Conservation (phyloP, 2,329 filamentous ascomycete species). For the Fusarium sp. region DNA sequence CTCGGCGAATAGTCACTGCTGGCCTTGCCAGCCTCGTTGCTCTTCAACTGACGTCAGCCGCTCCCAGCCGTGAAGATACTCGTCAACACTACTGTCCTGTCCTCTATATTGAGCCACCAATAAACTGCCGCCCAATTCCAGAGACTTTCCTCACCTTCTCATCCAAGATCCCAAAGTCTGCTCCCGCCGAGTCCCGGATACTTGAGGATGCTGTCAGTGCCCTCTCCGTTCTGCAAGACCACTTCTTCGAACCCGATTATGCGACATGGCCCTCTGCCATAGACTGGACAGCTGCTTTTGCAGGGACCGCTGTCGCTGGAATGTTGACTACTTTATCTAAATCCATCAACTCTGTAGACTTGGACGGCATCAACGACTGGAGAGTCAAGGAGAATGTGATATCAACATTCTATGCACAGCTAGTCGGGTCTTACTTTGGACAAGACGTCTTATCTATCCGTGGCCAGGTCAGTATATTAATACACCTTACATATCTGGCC, state of each 20-base stretch:
- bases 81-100: conserved; percentile 37
- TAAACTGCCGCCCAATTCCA: conserved; percentile 31
- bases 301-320: conserved; percentile 81
- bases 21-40: conserved; percentile 20
- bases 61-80: conserved; percentile 14
- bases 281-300: conserved; percentile 92
- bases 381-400: conserved; percentile 79
- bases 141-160: conserved; percentile 36
- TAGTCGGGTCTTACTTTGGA: conserved; percentile 84
- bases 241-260: conserved; percentile 80
- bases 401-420: conserved; percentile 82
- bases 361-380: conserved; percentile 51
- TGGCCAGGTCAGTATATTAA: conserved; percentile 55
- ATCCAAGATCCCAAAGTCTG: conserved; percentile 2
- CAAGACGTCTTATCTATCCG: conserved; percentile 82
- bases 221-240: conserved; percentile 78
- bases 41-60: conserved; percentile 17
- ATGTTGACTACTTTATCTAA: conserved; percentile 77
- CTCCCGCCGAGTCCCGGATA: conserved; percentile 36
- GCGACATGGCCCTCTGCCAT: conserved; percentile 88
- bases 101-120: conserved; percentile 30
- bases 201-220: conserved; percentile 68
- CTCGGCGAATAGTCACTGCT: conserved; percentile 19
- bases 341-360: conserved; percentile 57
- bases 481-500: accelerated